Conservation (phyloP, 306 rosid genomes). For the Sindora glabra region DNA sequence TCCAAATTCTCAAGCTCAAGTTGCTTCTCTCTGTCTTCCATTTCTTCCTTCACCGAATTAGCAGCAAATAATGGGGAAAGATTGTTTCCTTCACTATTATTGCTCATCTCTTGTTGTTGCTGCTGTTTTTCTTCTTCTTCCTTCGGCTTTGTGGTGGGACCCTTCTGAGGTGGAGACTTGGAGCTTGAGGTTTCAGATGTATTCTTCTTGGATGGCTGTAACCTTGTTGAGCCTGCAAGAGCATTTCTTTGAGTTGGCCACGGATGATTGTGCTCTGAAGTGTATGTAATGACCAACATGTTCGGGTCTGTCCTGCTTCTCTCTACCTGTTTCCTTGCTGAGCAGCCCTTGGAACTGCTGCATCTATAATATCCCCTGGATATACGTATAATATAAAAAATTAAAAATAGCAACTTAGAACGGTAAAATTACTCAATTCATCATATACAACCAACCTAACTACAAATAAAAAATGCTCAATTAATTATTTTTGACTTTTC, state of each 20-base stretch:
- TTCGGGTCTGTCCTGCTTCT: conserved; percentile 86
- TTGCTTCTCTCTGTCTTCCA: conserved; percentile 37
- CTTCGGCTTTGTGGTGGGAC: conserved; percentile 25
- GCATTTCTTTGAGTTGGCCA: conserved; percentile 98
- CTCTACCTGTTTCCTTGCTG: conserved; percentile 92
- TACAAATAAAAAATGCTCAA: too few species aligned
- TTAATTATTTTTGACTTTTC: too few species aligned
- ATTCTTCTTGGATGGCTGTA: conserved; percentile 48
- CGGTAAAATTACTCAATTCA: too few species aligned
- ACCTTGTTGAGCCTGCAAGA: conserved; percentile 75
- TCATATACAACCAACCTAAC: too few species aligned
- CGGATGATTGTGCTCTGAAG: conserved; percentile 95
- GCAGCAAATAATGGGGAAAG: conserved; percentile 20
- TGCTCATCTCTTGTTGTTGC: conserved; percentile 15
- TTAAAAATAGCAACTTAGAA: too few species aligned
- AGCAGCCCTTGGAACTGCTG: conserved; percentile 92
- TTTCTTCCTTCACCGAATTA: conserved; percentile 46
- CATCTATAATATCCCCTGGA: conserved; percentile 89
- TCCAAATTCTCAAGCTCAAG: conserved; percentile 30
- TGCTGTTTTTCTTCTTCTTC: too few species aligned
- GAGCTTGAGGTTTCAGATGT: too few species aligned
- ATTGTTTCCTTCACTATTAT: conserved; percentile 15
- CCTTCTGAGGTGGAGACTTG: conserved; percentile 16
- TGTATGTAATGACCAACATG: conserved; percentile 91
- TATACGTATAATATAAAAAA: not conserved